Percentiles rank a stretch among this genome's conserved stretches.
Evolutionary conservation across 2,329 filamentous ascomycete species (phyloP).

Genomic region (Coniochaeta sp.): DNA sequence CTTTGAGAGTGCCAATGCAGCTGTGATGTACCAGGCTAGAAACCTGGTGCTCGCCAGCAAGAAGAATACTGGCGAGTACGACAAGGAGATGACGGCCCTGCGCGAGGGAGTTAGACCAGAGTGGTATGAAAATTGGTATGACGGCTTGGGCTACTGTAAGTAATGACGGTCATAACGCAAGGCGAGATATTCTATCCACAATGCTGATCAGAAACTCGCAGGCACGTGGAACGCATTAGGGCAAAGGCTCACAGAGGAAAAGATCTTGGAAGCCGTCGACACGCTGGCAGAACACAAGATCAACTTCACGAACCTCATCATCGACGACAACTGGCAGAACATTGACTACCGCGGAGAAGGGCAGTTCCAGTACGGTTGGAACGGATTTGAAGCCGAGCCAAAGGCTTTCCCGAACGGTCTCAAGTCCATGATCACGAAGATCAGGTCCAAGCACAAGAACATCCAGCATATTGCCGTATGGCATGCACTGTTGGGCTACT

Average conservation of each 20-base stretch:
- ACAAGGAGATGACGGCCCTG: slow-evolving; percentile 37
- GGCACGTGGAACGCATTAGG: slow-evolving; percentile 92
- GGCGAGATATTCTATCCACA: no score
- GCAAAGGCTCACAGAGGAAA: slow-evolving; percentile 72
- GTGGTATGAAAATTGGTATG: slow-evolving; percentile 86
- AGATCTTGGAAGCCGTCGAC: slow-evolving; percentile 69
- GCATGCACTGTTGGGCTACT: slow-evolving; percentile 85
- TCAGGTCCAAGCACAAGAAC: slow-evolving; percentile 62
- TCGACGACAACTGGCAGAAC: slow-evolving; percentile 95
- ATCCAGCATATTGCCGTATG: slow-evolving; percentile 86
- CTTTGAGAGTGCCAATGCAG: slow-evolving; percentile 70
- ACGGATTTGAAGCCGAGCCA: slow-evolving; percentile 78
- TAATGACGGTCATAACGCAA: no score
- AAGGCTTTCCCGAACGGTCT: slow-evolving; percentile 75
- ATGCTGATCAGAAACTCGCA: slow-evolving; percentile 17
- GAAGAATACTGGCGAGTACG: slow-evolving; percentile 31
- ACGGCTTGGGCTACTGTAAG: slow-evolving; percentile 82
- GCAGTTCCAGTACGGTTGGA: slow-evolving; percentile 60
- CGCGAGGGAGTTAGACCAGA: slow-evolving; percentile 44
- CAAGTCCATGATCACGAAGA: slow-evolving; percentile 59
- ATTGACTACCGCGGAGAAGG: slow-evolving; percentile 47
- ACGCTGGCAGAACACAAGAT: slow-evolving; percentile 65
- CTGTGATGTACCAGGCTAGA: slow-evolving; percentile 83
- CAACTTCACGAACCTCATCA: slow-evolving; percentile 77
- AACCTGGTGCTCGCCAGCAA: slow-evolving; percentile 47